These are phyloP conservation scores for Cenchrus purpureus DNA, from an alignment of 176 grass and related monocot genomes.

Conservation along the genomic window DNA sequence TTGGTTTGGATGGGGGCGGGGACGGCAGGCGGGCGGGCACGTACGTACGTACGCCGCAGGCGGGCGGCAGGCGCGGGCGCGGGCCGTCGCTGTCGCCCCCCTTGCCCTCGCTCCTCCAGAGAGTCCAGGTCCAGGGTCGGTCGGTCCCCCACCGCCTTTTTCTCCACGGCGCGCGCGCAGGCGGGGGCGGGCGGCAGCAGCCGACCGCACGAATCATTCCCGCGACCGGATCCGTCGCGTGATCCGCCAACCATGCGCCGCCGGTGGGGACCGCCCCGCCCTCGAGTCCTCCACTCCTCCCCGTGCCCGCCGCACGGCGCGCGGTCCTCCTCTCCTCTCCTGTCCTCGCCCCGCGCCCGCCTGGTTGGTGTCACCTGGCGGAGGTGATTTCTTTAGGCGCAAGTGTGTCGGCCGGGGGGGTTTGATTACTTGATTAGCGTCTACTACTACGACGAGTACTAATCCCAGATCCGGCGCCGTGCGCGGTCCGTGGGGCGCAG, in stretches of 20 bases:
- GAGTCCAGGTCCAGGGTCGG: not conserved
- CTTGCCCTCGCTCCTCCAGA: not conserved
- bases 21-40: too few relatives aligned
- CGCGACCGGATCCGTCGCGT: conserved; percentile 35
- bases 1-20: not conserved
- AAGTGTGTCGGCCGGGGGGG: conserved; percentile 29
- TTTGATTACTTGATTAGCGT: not conserved
- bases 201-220: conserved; percentile 35
- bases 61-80: not conserved
- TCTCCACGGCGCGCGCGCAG: conserved; percentile 23
- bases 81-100: conserved; percentile 2
- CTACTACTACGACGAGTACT: not conserved
- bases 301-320: conserved; percentile 31
- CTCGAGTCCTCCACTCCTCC: too few relatives aligned
- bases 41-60: too few relatives aligned
- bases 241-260: conserved; percentile 37
- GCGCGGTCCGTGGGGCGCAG: not conserved
- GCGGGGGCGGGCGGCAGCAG: not conserved
- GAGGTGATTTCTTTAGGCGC: conserved; percentile 37
- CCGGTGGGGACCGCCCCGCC: too few relatives aligned
- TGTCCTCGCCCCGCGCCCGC: too few relatives aligned
- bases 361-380: too few relatives aligned
- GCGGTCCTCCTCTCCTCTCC: not conserved
- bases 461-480: conserved; percentile 26
- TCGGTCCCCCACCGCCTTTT: not conserved